These are phyloP conservation scores for Nemophila menziesii DNA, from an alignment of 257 asterid genomes.

Conservation along the genomic window DNA sequence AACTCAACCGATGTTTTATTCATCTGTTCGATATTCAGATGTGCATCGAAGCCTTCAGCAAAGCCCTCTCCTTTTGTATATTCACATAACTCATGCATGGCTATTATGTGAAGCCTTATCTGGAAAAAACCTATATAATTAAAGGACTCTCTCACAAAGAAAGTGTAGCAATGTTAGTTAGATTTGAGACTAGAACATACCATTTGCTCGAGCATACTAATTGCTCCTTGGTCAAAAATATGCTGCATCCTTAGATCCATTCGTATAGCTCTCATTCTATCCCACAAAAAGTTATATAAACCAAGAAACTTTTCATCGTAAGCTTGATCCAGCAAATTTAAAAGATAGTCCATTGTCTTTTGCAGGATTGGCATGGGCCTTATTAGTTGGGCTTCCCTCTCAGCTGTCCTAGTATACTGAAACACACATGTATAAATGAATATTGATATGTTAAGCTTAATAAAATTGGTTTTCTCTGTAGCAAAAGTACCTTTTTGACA, in stretches of 20 bases:
- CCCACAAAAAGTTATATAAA: constrained; percentile 94
- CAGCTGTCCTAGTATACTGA: constrained; percentile 97
- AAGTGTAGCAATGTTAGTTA: background rate
- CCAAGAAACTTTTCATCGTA: constrained; percentile 77
- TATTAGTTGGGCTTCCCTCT: constrained; percentile 87
- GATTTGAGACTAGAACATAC: constrained; percentile 21
- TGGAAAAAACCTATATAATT: constrained; percentile 29
- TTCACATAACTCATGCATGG: constrained; percentile 98
- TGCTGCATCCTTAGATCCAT: constrained; percentile 99
- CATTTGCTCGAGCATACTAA: constrained; percentile 96
- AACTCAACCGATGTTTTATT: constrained; percentile 93
- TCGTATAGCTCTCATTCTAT: constrained; percentile 95
- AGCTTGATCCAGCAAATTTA: constrained; percentile 62
- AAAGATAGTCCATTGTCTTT: constrained; percentile 75
- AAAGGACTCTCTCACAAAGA: background rate
- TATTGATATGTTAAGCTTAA: background rate
- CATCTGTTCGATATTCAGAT: constrained; percentile 98
- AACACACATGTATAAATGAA: constrained; percentile 1
- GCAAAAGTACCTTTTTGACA: constrained; percentile 61
- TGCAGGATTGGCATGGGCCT: constrained; percentile 91
- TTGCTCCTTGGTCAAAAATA: constrained; percentile 72
- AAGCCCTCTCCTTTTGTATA: constrained; percentile 95
- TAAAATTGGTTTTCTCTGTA: background rate
- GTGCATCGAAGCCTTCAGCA: constrained; percentile 99
- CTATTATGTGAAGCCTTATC: constrained; percentile 96